Conservation (phyloP, 2,329 filamentous ascomycete genomes). For the Cylindrodendrum hubeiense region DNA sequence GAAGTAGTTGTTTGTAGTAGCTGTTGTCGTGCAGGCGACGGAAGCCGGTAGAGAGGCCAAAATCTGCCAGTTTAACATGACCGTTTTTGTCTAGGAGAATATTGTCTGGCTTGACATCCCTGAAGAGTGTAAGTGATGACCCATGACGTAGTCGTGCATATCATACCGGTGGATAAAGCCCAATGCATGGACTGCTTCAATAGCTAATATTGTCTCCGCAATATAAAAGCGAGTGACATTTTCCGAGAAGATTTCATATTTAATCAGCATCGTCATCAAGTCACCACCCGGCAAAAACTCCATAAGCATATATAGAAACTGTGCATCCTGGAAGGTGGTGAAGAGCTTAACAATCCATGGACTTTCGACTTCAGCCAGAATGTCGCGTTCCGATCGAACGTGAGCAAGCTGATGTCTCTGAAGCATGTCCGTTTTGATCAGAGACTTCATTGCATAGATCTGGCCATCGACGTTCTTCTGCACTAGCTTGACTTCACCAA, state of each 20-base stretch:
- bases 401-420: constrained; percentile 98
- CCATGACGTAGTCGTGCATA: neutral
- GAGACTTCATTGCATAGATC: constrained; percentile 97
- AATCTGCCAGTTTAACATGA: constrained; percentile 98
- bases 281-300: constrained; percentile 98
- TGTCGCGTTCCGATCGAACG: constrained; percentile 97
- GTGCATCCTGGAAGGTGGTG: constrained; percentile 96
- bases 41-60: constrained; percentile 97
- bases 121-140: constrained; percentile 53
- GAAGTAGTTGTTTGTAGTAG: constrained; percentile 96
- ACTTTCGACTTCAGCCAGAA: constrained; percentile 98
- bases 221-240: constrained; percentile 99
- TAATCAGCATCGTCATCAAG: constrained; percentile 99
- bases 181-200: constrained; percentile 97
- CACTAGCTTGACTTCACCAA: constrained; percentile 97
- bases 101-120: constrained; percentile 99
- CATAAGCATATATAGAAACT: constrained; percentile 99
- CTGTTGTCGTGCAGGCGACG: constrained; percentile 98
- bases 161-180: constrained; percentile 96
- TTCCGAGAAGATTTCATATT: constrained; percentile 99
- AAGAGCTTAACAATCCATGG: constrained; percentile 99
- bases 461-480: constrained; percentile 97
- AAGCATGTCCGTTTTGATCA: constrained; percentile 99
- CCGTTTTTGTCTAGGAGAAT: constrained; percentile 95
- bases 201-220: constrained; percentile 97